Evolutionary conservation across 345 rosid genomes (phyloP), one percentile per base, ranked within the genome.

Genomic region (Moricandia arvensis): DNA sequence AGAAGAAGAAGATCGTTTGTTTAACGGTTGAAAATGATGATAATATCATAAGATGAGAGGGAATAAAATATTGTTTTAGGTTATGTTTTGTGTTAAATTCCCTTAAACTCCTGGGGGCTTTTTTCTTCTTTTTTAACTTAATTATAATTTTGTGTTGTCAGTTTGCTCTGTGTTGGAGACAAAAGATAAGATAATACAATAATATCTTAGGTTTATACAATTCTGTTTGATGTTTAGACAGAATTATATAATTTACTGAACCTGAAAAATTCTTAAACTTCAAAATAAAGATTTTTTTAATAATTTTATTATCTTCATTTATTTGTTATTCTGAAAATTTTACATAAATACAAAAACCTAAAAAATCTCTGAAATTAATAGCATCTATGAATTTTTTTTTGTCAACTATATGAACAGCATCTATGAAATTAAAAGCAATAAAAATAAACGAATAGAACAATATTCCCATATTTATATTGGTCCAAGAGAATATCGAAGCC

Each of bases 1-100:
- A 55, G 74, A 30, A 31, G 72, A 68, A 31, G 55, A 67, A 65
- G 60, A 61, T 58, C 63, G 21, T 60, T 53, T 70, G 49, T 70
- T 37, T 38, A 18, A 33, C 3, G 47, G 38, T 51, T 33, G 68
- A 78, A 66, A 31, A 59, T 66, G 49, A 13, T 43, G 49, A 43
- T 47, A 47, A 47, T 49, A 15, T 68, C 7, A 73, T 29, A 12
- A 60, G 24, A 73, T 16, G 38, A 38, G 66, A 68, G 31, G 64
- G 53, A 64, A 34, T 53, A 68, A 60, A 7, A 0, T 65, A 51
- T 49, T 45, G 0, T 31, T n/a, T 34, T 18, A 18, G 6, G 8
- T 63, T 18, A 35, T 18, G 7, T 78, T 4, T 47, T 15, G 33
- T 77, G 47, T 58, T 71, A 27, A 59, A 37, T 66, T 66, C 72